A percentile compares a stretch with the other conserved stretches of the same genome.
These are phyloP conservation scores for Stemphylium beticola DNA, from an alignment of 2,329 filamentous ascomycete species.

Conservation along the genomic window DNA sequence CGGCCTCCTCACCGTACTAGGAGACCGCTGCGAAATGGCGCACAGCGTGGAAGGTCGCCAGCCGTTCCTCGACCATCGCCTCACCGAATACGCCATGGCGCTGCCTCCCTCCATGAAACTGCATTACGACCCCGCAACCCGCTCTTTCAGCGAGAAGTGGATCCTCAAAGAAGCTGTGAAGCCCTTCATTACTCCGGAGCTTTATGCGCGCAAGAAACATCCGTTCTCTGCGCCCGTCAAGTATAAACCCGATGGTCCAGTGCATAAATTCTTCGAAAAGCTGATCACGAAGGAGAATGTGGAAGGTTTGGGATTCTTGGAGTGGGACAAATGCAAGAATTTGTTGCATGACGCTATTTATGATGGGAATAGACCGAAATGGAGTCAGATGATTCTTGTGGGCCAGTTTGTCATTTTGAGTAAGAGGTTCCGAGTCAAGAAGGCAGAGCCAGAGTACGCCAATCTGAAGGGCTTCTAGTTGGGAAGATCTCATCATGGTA, in stretches of 20 bases:
- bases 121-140: constrained; percentile 30
- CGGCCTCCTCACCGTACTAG: constrained; percentile 51
- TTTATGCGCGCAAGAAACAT: constrained; percentile 59
- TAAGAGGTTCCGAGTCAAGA: constrained; percentile 19
- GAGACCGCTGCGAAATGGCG: constrained; percentile 56
- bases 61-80: constrained; percentile 51
- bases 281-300: constrained; percentile 40
- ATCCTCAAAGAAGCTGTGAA: constrained; percentile 58
- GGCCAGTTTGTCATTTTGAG: constrained; percentile 24
- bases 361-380: constrained; percentile 17
- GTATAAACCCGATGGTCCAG: constrained; percentile 52
- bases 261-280: constrained; percentile 47
- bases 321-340: constrained; percentile 19
- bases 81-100: constrained; percentile 49
- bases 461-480: not conserved
- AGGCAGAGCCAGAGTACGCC: constrained; percentile 10
- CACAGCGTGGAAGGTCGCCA: constrained; percentile 51
- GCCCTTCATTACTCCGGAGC: constrained; percentile 60
- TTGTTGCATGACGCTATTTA: constrained; percentile 19
- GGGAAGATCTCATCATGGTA: not conserved
- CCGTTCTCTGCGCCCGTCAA: constrained; percentile 56
- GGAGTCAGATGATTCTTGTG: constrained; percentile 25
- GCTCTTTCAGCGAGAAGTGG: constrained; percentile 54
- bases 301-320: constrained; percentile 32
- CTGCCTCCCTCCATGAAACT: constrained; percentile 50